These are phyloP conservation scores for Emmonsiellopsis sp. DNA, from an alignment of 2,329 filamentous ascomycete genomes.

Conservation along the genomic window DNA sequence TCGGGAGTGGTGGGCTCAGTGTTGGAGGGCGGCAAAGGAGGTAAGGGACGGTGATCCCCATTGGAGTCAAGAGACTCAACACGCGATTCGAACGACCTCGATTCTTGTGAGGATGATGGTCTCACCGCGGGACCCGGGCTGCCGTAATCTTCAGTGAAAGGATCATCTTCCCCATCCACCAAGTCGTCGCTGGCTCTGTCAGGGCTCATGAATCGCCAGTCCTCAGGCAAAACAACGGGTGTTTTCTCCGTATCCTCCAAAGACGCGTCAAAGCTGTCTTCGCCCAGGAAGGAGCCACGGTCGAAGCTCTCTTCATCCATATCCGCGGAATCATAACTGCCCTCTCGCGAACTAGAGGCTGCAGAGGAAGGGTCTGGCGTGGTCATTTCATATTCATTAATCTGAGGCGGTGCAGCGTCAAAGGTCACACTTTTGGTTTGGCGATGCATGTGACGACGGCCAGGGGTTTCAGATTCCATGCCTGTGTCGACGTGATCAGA, in stretches of 20 bases:
- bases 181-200: constrained; percentile 50
- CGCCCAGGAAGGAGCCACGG: constrained; percentile 52
- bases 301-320: constrained; percentile 61
- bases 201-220: constrained; percentile 76
- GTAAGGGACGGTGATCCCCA: constrained; percentile 73
- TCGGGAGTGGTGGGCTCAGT: constrained; percentile 22
- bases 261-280: constrained; percentile 92
- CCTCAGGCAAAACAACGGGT: constrained; percentile 91
- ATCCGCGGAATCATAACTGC: constrained; percentile 76
- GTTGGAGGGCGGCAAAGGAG: constrained; percentile 61
- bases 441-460: constrained; percentile 62
- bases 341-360: constrained; percentile 80
- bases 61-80: constrained; percentile 70
- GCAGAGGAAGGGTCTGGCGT: constrained; percentile 93
- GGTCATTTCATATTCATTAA: constrained; percentile 97
- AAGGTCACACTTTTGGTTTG: constrained; percentile 97
- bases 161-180: constrained; percentile 51
- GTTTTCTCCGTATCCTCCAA: constrained; percentile 95
- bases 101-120: constrained; percentile 33
- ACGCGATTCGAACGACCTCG: constrained; percentile 41
- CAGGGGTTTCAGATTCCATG: constrained; percentile 51
- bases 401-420: constrained; percentile 80
- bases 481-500: constrained; percentile 56
- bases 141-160: constrained; percentile 54
- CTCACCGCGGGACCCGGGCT: constrained; percentile 57